phyloP scores from a whole-genome alignment of 148 eudicot species.

The Selenicereus undatus region DNA sequence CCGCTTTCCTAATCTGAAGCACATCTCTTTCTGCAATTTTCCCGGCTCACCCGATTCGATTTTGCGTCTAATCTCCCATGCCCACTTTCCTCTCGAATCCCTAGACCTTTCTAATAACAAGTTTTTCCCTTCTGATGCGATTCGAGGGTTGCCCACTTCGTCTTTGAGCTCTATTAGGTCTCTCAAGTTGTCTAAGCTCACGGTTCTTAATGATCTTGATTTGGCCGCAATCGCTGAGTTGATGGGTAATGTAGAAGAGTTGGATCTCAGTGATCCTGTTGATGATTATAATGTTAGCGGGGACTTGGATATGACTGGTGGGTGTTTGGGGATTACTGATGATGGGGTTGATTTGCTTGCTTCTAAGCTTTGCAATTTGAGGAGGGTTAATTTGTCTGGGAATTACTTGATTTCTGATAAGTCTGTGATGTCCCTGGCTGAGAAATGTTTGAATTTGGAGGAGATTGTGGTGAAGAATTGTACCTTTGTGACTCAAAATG shows the following conservation, averaged over 20 bases:
- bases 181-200: slow-evolving; percentile 28
- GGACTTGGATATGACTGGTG: slow-evolving; percentile 14
- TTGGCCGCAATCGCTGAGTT: slow-evolving; percentile 29
- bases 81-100: slow-evolving; percentile 29
- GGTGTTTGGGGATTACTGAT: slow-evolving; percentile 46
- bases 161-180: slow-evolving; percentile 33
- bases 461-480: slow-evolving; percentile 41
- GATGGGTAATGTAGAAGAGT: slow-evolving; percentile 44
- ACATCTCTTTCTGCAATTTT: slow-evolving; percentile 33
- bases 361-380: slow-evolving; percentile 33
- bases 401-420: slow-evolving; percentile 46
- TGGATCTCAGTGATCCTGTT: slow-evolving; percentile 39
- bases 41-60: slow-evolving; percentile 22
- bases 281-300: slow-evolving; percentile 33
- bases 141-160: slow-evolving; percentile 28
- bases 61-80: slow-evolving; percentile 25
- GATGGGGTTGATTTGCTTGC: slow-evolving; percentile 47
- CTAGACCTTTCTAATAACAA: slow-evolving; percentile 36
- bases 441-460: slow-evolving; percentile 44
- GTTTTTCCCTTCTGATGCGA: slow-evolving; percentile 29
- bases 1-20: slow-evolving; percentile 45
- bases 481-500: slow-evolving; percentile 37
- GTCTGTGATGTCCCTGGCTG: slow-evolving; percentile 37
- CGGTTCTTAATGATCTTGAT: slow-evolving; percentile 30
- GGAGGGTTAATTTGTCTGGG: slow-evolving; percentile 47